phyloP scores from a whole-genome alignment of 225 moss, liverwort and hornwort genomes.

The Marchantia polymorpha region DNA sequence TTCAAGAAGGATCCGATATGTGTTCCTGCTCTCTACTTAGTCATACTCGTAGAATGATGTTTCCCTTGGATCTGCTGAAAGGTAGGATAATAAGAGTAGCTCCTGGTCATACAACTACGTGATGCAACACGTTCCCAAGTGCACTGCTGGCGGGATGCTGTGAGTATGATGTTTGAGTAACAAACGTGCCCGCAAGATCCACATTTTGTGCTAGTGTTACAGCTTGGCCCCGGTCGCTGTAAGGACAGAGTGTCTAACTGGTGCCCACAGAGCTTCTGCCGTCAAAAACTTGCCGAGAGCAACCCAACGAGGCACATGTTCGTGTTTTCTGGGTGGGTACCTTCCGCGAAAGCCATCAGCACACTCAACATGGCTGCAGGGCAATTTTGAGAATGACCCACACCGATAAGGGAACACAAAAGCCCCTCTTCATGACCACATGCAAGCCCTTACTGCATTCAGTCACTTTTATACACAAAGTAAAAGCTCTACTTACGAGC shows the following conservation, averaged over 20 bases:
- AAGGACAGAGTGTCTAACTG: neutral
- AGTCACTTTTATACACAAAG: conserved; percentile 3
- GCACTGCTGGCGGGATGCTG: neutral
- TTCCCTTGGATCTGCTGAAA: neutral
- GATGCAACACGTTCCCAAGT: neutral
- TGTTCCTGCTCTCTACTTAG: neutral
- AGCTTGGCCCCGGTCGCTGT: conserved; percentile 2
- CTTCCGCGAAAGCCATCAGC: neutral
- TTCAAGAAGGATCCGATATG: neutral
- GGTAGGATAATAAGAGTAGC: neutral
- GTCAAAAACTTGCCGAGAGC: neutral
- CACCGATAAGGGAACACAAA: neutral
- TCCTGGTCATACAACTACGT: conserved; percentile 1
- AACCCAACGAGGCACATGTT: conserved; percentile 5
- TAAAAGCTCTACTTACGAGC: neutral
- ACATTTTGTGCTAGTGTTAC: neutral
- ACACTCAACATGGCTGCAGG: neutral
- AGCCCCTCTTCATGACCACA: neutral
- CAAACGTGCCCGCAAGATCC: neutral
- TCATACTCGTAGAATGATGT: neutral
- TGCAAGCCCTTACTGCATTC: neutral
- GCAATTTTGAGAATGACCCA: conserved; percentile 4
- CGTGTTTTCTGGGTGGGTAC: neutral
- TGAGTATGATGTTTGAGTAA: neutral
- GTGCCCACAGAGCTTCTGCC: conserved; percentile 1